Evolutionary conservation across 257 asterid genomes (phyloP), one percentile per base, ranked within the genome.

Genomic region (Solanum corneliomulleri): DNA sequence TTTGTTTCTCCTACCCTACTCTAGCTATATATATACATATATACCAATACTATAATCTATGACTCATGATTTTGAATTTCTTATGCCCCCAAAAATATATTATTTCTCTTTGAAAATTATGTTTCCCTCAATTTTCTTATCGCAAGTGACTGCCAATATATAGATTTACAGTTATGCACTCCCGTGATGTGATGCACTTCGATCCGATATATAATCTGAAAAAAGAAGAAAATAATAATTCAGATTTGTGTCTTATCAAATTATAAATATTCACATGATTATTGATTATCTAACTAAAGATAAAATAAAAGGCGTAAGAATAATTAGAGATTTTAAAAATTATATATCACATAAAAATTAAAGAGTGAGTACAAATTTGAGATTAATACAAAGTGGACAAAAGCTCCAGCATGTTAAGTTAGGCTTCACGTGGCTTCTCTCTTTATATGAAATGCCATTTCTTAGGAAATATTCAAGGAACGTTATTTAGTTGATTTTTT

Each of bases 1-100:
- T 60, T 15, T 75, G 85, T 58, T 74, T 86, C 85, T 74, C 85
- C 88, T 21, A 86, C 88, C 88, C 47, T 37, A 56, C 85, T 76
- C 60, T 21, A 56, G 16, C 18, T 9, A 25, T 41, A 4, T 31
- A 62, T 68, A 25, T 66, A 23, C 9, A 23, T 58, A n/a, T 60
- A 16, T 14, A 18, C 27, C 44, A 12, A 7, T 23, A 11, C 86
- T 12, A 35, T 83, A 41, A 37, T 58, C 77, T 58, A 84, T 41
- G 12, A 84, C 58, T 37, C 35, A 58, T 23, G 74, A 21, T 47
- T 58, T 83, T 42, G 25, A 37, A 9, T 15, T 62, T 84, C 27
- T 41, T 64, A 33, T 23, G 25, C 15, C 75, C n/a, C 27, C 16
- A 42, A 35, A 83, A 27, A 8, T 41, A 33, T 33, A 70, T 33